Conservation (phyloP, 257 asterid species). For the Misopates orontium region DNA sequence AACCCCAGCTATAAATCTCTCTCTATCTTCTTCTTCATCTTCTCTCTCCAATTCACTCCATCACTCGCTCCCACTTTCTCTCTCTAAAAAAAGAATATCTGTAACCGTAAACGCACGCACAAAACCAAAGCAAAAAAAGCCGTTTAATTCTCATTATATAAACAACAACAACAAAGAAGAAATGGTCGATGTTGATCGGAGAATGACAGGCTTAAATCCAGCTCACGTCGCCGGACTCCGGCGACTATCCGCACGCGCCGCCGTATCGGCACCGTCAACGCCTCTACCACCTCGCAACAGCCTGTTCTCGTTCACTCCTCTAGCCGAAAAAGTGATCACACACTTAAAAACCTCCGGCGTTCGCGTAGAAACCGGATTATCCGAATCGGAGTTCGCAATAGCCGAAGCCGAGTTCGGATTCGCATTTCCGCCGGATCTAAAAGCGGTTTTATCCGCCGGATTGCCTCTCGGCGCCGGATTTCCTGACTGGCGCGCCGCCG, state of each 20-base stretch:
- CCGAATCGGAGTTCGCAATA: slow-evolving; percentile 75
- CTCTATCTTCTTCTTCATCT: slow-evolving; percentile 35
- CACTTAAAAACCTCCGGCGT: slow-evolving; percentile 60
- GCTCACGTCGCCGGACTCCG: slow-evolving; percentile 92
- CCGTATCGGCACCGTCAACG: slow-evolving; percentile 70
- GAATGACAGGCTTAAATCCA: slow-evolving; percentile 87
- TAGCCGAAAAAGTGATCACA: slow-evolving; percentile 71
- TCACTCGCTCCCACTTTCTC: slow-evolving; percentile 26
- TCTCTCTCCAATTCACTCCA: slow-evolving; percentile 26
- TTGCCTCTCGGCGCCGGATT: slow-evolving; percentile 83
- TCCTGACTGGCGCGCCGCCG: slow-evolving; percentile 90
- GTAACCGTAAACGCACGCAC: neutral
- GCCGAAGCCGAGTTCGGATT: slow-evolving; percentile 95
- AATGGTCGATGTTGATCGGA: slow-evolving; percentile 99
- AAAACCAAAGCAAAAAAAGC: neutral
- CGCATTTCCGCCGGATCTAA: slow-evolving; percentile 83
- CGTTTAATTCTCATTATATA: slow-evolving; percentile 4
- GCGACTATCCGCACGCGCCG: slow-evolving; percentile 92
- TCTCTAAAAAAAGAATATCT: slow-evolving; percentile 7
- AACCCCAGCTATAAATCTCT: slow-evolving; percentile 46
- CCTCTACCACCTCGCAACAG: slow-evolving; percentile 86
- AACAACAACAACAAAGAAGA: neutral
- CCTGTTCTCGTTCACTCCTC: slow-evolving; percentile 69
- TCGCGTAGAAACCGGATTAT: slow-evolving; percentile 66
- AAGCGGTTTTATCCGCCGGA: slow-evolving; percentile 79